Conservation (phyloP, 192 early-diverging fungal species). For the Chytriomyces sp. region DNA sequence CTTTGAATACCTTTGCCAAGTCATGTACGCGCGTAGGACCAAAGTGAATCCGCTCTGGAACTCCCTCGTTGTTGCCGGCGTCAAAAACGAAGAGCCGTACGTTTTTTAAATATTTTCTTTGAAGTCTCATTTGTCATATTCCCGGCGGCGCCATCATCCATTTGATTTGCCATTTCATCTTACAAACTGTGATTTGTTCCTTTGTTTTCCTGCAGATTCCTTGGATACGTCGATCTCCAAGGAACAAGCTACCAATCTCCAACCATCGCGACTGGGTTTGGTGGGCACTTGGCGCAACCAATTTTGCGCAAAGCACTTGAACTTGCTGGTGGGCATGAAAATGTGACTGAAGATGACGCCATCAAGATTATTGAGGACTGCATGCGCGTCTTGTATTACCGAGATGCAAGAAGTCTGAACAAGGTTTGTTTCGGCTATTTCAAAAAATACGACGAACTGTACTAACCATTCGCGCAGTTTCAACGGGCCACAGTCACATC, state of each 20-base stretch:
- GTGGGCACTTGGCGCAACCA: slow-evolving; percentile 87
- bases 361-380: slow-evolving; percentile 80
- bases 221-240: slow-evolving; percentile 90
- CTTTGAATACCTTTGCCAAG: slow-evolving; percentile 85
- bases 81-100: slow-evolving; percentile 75
- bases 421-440: slow-evolving; percentile 53
- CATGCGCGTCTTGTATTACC: slow-evolving; percentile 93
- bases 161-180: neutral
- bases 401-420: slow-evolving; percentile 92
- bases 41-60: slow-evolving; percentile 97
- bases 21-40: slow-evolving; percentile 90
- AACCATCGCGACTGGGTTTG: slow-evolving; percentile 95
- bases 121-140: neutral
- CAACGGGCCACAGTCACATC: slow-evolving; percentile 90
- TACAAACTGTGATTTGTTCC: slow-evolving; percentile 2
- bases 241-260: slow-evolving; percentile 92
- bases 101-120: slow-evolving; percentile 10
- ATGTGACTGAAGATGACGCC: slow-evolving; percentile 89
- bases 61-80: slow-evolving; percentile 86
- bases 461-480: slow-evolving; percentile 57
- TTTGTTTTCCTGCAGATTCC: slow-evolving; percentile 57
- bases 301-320: slow-evolving; percentile 91
- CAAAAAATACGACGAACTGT: neutral
- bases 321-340: slow-evolving; percentile 70
- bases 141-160: neutral